A percentile compares a stretch with the other conserved stretches of the same genome.
These are phyloP conservation scores for Rutstroemia sp. DNA, from an alignment of 2,329 filamentous ascomycete species.

Conservation along the genomic window DNA sequence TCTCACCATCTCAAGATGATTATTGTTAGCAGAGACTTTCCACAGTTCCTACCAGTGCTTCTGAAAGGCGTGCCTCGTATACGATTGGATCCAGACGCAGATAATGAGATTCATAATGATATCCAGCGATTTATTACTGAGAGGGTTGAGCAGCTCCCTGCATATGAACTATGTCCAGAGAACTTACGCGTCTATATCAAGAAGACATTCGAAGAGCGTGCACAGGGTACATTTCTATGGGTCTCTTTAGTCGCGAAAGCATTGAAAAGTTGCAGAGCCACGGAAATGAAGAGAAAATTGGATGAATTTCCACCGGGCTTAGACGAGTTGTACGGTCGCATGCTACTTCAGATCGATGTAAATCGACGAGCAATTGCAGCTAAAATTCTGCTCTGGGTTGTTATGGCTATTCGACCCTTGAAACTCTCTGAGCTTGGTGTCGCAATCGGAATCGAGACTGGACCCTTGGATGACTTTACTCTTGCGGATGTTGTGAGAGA, in stretches of 20 bases:
- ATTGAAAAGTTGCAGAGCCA: slow-evolving; percentile 10
- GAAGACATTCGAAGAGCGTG: neutral
- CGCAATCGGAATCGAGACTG: slow-evolving; percentile 9
- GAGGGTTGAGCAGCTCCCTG: slow-evolving; percentile 6
- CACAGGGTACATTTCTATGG: slow-evolving; percentile 31
- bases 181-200: neutral
- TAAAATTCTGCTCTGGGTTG: slow-evolving; percentile 26
- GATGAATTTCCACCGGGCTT: slow-evolving; percentile 22
- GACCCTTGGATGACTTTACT: neutral
- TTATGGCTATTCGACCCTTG: slow-evolving; percentile 24
- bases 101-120: no score
- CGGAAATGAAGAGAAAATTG: slow-evolving; percentile 20
- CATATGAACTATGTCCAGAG: neutral
- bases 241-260: slow-evolving; percentile 16
- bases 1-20: slow-evolving; percentile 9
- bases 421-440: slow-evolving; percentile 21
- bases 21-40: slow-evolving; percentile 4
- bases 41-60: no score
- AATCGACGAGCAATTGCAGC: slow-evolving; percentile 13
- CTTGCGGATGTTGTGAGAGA: slow-evolving; percentile 15
- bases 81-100: no score
- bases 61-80: no score
- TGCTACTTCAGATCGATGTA: slow-evolving; percentile 23
- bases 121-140: slow-evolving; percentile 8
- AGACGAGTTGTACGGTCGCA: slow-evolving; percentile 25